Evolutionary conservation across 202 grass and related monocot genomes (phyloP).

Genomic region (Carex arenaria): DNA sequence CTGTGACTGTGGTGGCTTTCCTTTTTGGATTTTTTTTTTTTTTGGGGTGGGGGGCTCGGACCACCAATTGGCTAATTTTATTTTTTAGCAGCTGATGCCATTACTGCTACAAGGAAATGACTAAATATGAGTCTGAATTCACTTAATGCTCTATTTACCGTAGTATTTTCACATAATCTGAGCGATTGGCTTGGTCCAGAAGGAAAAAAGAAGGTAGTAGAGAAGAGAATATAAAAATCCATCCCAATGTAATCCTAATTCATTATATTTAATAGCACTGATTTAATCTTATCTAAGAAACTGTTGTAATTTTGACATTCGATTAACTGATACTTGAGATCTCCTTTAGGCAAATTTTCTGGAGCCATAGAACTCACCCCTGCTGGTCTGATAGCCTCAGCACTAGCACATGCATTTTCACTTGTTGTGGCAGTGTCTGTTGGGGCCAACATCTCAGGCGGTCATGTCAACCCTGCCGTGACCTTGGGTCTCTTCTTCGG

Average conservation of each 20-base stretch:
- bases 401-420: constrained; percentile 30
- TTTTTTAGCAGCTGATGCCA: neutral
- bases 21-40: too few relatives aligned
- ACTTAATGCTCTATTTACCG: neutral
- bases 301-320: neutral
- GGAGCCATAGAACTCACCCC: neutral
- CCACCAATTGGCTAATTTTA: neutral
- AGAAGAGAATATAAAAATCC: neutral
- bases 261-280: neutral
- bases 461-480: constrained; percentile 42
- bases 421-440: constrained; percentile 32
- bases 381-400: constrained; percentile 21
- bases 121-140: too few relatives aligned
- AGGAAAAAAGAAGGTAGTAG: neutral
- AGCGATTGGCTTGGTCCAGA: neutral
- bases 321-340: neutral
- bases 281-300: neutral
- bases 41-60: neutral
- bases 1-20: neutral
- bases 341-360: constrained; percentile 20
- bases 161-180: neutral
- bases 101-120: too few relatives aligned
- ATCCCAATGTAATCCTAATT: neutral
- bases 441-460: constrained; percentile 35
- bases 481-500: constrained; percentile 37